These are phyloP conservation scores for Orbilia ellipsospora DNA, from an alignment of 2,329 filamentous ascomycete genomes.

Conservation along the genomic window DNA sequence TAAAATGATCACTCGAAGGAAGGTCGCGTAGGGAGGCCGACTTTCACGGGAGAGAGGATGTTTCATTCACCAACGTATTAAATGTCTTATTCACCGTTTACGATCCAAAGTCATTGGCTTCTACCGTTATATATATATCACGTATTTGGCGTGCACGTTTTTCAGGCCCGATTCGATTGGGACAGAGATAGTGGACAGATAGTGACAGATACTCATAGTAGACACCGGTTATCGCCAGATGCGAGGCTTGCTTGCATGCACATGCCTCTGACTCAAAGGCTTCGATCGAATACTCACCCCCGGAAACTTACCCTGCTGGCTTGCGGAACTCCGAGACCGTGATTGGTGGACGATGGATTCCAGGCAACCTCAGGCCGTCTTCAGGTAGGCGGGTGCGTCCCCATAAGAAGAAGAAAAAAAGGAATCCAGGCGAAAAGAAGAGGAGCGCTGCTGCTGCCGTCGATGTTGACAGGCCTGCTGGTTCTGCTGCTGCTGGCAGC, in stretches of 20 bases:
- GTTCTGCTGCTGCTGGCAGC: neutral
- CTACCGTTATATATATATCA: slow-evolving; percentile 48
- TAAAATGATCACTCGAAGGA: slow-evolving; percentile 52
- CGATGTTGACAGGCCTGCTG: slow-evolving; percentile 8
- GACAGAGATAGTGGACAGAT: slow-evolving; percentile 43
- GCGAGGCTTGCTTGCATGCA: slow-evolving; percentile 23
- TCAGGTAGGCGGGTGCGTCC: slow-evolving; percentile 34
- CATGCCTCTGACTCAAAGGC: slow-evolving; percentile 50
- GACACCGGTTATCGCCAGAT: slow-evolving; percentile 41
- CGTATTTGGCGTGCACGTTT: slow-evolving; percentile 52
- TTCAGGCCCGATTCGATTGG: slow-evolving; percentile 42
- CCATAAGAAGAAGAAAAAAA: neutral
- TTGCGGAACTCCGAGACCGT: slow-evolving; percentile 12
- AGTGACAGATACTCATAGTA: slow-evolving; percentile 49
- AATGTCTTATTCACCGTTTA: slow-evolving; percentile 49
- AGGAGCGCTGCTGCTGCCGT: slow-evolving; percentile 28
- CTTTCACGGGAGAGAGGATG: slow-evolving; percentile 48
- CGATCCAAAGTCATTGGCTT: slow-evolving; percentile 36
- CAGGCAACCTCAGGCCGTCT: slow-evolving; percentile 54
- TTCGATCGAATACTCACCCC: slow-evolving; percentile 49
- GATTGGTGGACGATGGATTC: slow-evolving; percentile 33
- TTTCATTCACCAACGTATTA: slow-evolving; percentile 52
- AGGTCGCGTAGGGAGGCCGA: slow-evolving; percentile 38
- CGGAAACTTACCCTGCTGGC: slow-evolving; percentile 40
- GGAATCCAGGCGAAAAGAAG: slow-evolving; percentile 24